Conservation (phyloP, 805 yeast genomes). For the Wickerhamiella parazyma region DNA sequence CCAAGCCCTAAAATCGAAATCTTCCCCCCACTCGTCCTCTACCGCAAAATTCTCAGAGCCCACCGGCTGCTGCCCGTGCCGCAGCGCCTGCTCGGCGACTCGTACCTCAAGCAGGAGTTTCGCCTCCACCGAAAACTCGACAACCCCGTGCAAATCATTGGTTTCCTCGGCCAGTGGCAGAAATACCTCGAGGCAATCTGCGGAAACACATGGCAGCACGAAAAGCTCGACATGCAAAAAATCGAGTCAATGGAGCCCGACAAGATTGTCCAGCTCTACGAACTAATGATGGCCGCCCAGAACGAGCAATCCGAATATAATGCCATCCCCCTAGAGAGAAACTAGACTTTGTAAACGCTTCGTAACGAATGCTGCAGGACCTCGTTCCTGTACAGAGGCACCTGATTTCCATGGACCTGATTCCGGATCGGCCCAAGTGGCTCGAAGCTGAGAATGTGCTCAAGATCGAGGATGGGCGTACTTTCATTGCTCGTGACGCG, state of each 20-base stretch:
- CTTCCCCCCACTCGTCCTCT: slow-evolving; percentile 70
- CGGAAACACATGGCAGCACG: slow-evolving; percentile 50
- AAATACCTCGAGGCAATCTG: slow-evolving; percentile 27
- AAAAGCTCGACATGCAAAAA: slow-evolving; percentile 45
- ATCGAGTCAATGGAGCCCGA: slow-evolving; percentile 81
- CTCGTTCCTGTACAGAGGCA: slow-evolving; percentile 5
- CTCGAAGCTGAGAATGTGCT: neutral
- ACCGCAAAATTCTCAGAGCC: slow-evolving; percentile 69
- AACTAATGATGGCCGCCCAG: slow-evolving; percentile 33
- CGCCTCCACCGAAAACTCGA: slow-evolving; percentile 67
- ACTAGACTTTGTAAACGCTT: too few species aligned
- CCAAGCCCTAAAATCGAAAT: slow-evolving; percentile 26
- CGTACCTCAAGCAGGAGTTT: slow-evolving; percentile 81
- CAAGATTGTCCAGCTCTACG: slow-evolving; percentile 60
- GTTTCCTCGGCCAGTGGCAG: slow-evolving; percentile 91
- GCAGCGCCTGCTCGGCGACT: slow-evolving; percentile 69
- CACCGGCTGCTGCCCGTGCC: slow-evolving; percentile 51
- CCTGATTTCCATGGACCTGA: neutral
- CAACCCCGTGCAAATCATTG: slow-evolving; percentile 87
- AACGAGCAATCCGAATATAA: slow-evolving; percentile 26
- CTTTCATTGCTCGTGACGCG: slow-evolving; percentile 7
- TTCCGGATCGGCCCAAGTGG: slow-evolving; percentile 8
- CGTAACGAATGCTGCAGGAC: slow-evolving; percentile 6
- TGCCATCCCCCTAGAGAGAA: slow-evolving; percentile 16
- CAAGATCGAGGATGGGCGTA: neutral